Evolutionary conservation across 306 rosid species (phyloP), one percentile per base, ranked within the genome.

Genomic region (Oemleria cerasiformis): DNA sequence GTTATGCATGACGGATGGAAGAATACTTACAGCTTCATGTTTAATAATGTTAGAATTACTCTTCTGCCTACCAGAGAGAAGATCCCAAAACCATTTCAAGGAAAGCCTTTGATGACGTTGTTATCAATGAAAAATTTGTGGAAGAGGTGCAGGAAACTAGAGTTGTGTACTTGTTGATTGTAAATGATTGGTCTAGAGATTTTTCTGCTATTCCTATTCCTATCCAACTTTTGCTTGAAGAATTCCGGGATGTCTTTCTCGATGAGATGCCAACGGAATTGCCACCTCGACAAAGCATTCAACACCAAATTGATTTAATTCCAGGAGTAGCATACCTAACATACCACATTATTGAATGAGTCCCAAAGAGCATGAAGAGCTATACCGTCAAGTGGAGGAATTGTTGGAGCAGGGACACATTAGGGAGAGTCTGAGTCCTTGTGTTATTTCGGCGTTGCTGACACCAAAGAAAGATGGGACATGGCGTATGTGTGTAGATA

Each of bases 301-400:
- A 70, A 42, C 71, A 74, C 7, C 30, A 16, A 5, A 72, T 72
- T 16, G 75, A 72, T 4, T 8, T 60, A 2, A 2, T 43, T 3
- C 65, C 62, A 17, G 67, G 58, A 7, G 75, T 68, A 15, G 10
- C 7, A 0, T 74, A 8, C 66, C 72, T 0, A 45, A 57, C 43
- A 38, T 3, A 1, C 30, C 25, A 6, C 47, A 47, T 16, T 67
- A 58, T 17, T 23, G 34, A 1, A 57, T 75, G 25, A 75, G 57
- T 9, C 67, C 60, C 12, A 23, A 2, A 0, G 50, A 75, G 19
- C 57, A 67, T 34, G 59, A 66, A 8, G 59, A 65, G 13, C 14
- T 66, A 5, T 0, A 19, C 0, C 20, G 17, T 0, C 63, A 54
- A 19, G 73, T 75, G 8, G 9, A 51, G 9, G 55, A 44, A 5